Percentiles rank a stretch among this genome's conserved stretches.
Evolutionary conservation across 2,329 filamentous ascomycete genomes (phyloP).

Genomic region (Diaporthe destruens): DNA sequence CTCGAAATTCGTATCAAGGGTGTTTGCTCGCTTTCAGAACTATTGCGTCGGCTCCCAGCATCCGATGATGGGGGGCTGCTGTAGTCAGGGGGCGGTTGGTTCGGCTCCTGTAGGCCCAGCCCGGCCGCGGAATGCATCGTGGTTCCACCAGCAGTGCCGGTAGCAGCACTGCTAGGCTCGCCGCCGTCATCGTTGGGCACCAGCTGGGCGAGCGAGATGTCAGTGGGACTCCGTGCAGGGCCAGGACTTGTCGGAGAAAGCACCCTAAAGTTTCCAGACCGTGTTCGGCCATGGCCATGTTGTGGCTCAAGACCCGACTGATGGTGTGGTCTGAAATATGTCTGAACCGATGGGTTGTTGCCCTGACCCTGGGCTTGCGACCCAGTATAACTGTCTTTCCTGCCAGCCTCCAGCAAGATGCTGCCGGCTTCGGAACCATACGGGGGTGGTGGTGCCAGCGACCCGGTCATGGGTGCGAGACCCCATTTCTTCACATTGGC

Average conservation of each 20-base stretch:
- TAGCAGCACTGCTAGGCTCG: conserved; percentile 69
- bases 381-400: conserved; percentile 67
- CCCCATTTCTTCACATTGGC: conserved; percentile 99
- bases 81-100: conserved; percentile 78
- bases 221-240: conserved; percentile 89
- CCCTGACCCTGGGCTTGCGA: conserved; percentile 55
- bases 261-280: conserved; percentile 81
- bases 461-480: conserved; percentile 93
- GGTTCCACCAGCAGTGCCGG: conserved; percentile 48
- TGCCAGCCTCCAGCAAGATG: conserved; percentile 90
- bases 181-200: conserved; percentile 79
- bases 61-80: conserved; percentile 74
- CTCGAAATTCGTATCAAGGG: conserved; percentile 65
- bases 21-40: conserved; percentile 67
- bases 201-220: conserved; percentile 92
- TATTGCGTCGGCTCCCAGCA: conserved; percentile 67
- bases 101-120: conserved; percentile 65
- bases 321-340: conserved; percentile 53
- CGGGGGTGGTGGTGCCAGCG: conserved; percentile 91
- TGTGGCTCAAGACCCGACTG: conserved; percentile 61
- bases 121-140: conserved; percentile 54
- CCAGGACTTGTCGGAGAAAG: conserved; percentile 86
- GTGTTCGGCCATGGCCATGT: conserved; percentile 76
- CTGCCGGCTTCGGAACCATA: conserved; percentile 98
- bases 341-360: conserved; percentile 63